A percentile compares a stretch with the other conserved stretches of the same genome.
Evolutionary conservation across 2,329 filamentous ascomycete genomes (phyloP).

Genomic region (Alternaria panax): DNA sequence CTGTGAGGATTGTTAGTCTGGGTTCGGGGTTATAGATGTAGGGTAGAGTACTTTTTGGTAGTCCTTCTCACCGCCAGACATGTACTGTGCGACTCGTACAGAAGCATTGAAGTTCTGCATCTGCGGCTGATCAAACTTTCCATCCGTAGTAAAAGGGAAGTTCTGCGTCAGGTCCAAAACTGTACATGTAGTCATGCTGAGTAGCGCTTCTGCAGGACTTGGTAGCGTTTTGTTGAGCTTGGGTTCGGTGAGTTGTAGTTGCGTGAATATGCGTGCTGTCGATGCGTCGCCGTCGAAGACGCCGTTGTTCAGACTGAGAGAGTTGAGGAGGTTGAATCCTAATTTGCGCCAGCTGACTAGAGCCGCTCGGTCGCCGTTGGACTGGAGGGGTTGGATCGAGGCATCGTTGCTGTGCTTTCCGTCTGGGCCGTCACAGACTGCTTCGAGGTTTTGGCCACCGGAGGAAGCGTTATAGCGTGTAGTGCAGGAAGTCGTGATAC

Average conservation of each 20-base stretch:
- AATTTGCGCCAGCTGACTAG: conserved; percentile 8
- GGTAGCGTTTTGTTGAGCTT: conserved; percentile 8
- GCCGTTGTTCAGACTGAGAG: conserved; percentile 12
- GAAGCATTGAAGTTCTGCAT: conserved; percentile 13
- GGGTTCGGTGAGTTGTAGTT: conserved; percentile 8
- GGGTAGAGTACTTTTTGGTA: conserved; percentile 7
- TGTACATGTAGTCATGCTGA: conserved; percentile 11
- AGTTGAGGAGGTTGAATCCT: conserved; percentile 14
- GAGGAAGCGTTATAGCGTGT: conserved; percentile 17
- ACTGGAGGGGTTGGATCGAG: not conserved
- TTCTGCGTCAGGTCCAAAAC: conserved; percentile 12
- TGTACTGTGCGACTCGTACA: conserved; percentile 16
- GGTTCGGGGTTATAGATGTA: too few species aligned
- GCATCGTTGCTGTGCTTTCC: not conserved
- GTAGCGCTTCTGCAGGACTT: conserved; percentile 1
- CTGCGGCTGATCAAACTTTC: not conserved
- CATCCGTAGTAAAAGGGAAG: not conserved
- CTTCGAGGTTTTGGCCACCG: conserved; percentile 11
- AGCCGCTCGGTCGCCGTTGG: not conserved
- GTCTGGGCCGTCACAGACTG: conserved; percentile 2
- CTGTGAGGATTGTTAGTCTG: not conserved
- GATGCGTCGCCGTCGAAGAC: conserved; percentile 15
- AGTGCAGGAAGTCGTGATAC: conserved; percentile 8
- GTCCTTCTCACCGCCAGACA: conserved; percentile 14
- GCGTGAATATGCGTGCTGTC: conserved; percentile 11